Percentiles rank a stretch among this genome's conserved stretches.
Conservation (phyloP, 2,329 filamentous ascomycete species). For the Lizonia empirigonia region DNA sequence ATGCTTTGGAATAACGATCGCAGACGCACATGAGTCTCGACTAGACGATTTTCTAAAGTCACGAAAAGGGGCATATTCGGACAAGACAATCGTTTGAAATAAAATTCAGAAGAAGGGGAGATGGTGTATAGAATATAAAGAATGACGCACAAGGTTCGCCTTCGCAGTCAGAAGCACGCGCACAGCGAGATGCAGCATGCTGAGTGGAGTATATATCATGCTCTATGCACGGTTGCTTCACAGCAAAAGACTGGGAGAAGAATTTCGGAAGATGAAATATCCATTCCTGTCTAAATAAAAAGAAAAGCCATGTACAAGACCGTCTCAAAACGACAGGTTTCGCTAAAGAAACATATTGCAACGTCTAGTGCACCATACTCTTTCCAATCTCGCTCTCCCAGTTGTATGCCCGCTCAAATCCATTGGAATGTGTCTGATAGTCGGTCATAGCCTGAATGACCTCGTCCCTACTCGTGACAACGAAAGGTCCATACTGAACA, state of each 20-base stretch:
- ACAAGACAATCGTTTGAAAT: too few species aligned
- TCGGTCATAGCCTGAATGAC: constrained; percentile 48
- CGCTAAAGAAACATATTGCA: not conserved
- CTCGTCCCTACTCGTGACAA: constrained; percentile 44
- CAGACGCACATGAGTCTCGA: too few species aligned
- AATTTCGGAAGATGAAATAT: not conserved
- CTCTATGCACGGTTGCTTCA: not conserved
- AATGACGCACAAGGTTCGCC: too few species aligned
- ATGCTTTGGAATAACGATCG: too few species aligned
- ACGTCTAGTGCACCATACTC: constrained; percentile 36
- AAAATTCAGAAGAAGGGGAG: too few species aligned
- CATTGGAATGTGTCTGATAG: constrained; percentile 45
- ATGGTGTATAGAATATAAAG: too few species aligned
- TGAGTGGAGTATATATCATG: not conserved
- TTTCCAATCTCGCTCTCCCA: constrained; percentile 76
- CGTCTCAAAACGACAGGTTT: not conserved
- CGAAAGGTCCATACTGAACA: constrained; percentile 50
- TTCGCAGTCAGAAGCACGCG: too few species aligned
- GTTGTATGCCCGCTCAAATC: constrained; percentile 67
- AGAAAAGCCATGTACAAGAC: not conserved
- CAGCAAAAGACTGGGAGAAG: not conserved
- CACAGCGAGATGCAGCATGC: too few species aligned
- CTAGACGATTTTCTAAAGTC: too few species aligned
- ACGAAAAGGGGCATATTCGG: too few species aligned
- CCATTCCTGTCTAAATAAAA: too few species aligned